Conservation (phyloP, 179 eudicot species). For the Gypsophila paniculata region DNA sequence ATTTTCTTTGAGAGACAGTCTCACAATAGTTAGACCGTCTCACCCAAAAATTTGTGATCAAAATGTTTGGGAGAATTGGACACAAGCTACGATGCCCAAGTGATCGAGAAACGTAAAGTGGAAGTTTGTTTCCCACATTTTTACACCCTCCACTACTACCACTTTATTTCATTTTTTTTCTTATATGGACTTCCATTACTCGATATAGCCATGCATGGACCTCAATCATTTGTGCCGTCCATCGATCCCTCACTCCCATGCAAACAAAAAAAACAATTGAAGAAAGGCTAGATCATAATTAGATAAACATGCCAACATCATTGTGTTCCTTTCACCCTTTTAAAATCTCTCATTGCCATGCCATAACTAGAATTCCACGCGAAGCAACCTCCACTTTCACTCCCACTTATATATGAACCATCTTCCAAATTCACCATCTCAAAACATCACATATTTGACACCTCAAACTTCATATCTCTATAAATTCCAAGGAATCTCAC, state of each 20-base stretch:
- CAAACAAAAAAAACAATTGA: neutral
- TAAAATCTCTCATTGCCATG: constrained; percentile 17
- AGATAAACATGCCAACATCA: constrained; percentile 32
- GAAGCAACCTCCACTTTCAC: constrained; percentile 47
- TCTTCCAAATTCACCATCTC: neutral
- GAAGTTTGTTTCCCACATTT: no score
- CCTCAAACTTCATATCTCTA: neutral
- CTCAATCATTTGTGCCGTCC: neutral
- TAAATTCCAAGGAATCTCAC: neutral
- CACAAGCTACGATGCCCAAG: no score
- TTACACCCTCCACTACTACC: no score
- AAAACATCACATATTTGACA: neutral
- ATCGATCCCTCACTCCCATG: neutral
- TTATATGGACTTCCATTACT: no score
- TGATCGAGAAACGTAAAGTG: no score
- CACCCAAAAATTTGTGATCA: no score
- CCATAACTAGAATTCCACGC: constrained; percentile 36
- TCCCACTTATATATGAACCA: constrained; percentile 7
- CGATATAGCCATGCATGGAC: neutral
- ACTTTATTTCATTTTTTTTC: no score
- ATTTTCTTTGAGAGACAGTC: no score
- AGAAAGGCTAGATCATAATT: constrained; percentile 8
- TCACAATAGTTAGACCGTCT: no score
- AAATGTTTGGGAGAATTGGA: no score
- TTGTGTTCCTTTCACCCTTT: constrained; percentile 35